These are phyloP conservation scores for Fomitopsis pinicola DNA, from an alignment of 1,284 basidiomycete genomes.

Conservation along the genomic window DNA sequence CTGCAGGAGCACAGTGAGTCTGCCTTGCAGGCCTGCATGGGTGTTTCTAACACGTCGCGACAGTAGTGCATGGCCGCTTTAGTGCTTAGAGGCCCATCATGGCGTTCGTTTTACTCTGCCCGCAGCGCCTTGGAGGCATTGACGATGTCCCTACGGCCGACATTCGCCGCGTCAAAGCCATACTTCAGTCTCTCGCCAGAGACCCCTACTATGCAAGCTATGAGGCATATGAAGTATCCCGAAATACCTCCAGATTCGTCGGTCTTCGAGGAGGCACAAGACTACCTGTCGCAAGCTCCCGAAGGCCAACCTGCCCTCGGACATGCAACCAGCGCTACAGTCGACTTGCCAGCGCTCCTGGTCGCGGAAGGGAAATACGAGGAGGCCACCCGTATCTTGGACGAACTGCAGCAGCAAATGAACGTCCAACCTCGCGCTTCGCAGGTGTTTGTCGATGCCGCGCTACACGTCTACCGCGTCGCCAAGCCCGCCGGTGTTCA, in stretches of 20 bases:
- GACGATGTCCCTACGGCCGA: slow-evolving; percentile 5
- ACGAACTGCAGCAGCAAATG: slow-evolving; percentile 27
- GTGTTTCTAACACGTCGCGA: background rate
- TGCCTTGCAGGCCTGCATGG: background rate
- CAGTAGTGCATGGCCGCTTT: slow-evolving; percentile 24
- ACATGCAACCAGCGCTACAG: background rate
- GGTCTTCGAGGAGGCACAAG: slow-evolving; percentile 28
- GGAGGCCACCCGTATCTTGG: slow-evolving; percentile 24
- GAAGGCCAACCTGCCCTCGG: background rate
- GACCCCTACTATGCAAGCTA: slow-evolving; percentile 26
- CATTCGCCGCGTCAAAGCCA: slow-evolving; percentile 8
- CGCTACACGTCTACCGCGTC: slow-evolving; percentile 20
- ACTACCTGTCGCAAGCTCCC: slow-evolving; percentile 14
- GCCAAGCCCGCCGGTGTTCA: slow-evolving; percentile 9
- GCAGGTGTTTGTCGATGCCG: slow-evolving; percentile 28
- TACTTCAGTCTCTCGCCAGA: slow-evolving; percentile 21
- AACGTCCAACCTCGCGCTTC: slow-evolving; percentile 29
- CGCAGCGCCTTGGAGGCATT: slow-evolving; percentile 15
- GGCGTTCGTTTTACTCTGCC: slow-evolving; percentile 15
- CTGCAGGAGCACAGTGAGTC: background rate
- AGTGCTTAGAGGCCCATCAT: slow-evolving; percentile 21
- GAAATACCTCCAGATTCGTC: slow-evolving; percentile 20
- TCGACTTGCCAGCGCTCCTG: slow-evolving; percentile 17
- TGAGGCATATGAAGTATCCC: slow-evolving; percentile 26
- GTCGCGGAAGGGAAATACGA: slow-evolving; percentile 14